Evolutionary conservation across 1,284 basidiomycete genomes (phyloP).

Genomic region (Malassezia yamatoensis): DNA sequence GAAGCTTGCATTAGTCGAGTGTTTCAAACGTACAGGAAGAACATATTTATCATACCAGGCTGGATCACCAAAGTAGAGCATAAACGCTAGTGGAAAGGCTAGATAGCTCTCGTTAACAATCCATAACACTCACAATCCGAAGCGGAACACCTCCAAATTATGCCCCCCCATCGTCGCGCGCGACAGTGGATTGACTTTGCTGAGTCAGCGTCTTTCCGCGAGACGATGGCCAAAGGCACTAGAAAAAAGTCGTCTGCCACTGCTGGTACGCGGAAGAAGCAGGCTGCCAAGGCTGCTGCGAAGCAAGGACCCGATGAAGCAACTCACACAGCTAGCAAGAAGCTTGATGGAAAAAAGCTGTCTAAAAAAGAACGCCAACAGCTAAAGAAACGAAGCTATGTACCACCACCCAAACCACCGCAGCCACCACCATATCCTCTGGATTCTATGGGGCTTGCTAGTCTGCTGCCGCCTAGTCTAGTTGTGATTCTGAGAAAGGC

Average conservation of each 20-base stretch:
- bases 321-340: slow-evolving; percentile 13
- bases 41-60: slow-evolving; percentile 16
- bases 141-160: slow-evolving; percentile 16
- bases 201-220: not conserved
- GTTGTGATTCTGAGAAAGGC: slow-evolving; percentile 71
- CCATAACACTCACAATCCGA: slow-evolving; percentile 9
- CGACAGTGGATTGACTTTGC: not conserved
- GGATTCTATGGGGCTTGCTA: slow-evolving; percentile 68
- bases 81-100: slow-evolving; percentile 13
- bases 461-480: slow-evolving; percentile 58
- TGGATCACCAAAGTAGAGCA: slow-evolving; percentile 19
- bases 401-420: slow-evolving; percentile 54
- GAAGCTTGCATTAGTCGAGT: not conserved
- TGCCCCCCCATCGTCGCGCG: slow-evolving; percentile 11
- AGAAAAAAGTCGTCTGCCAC: slow-evolving; percentile 44
- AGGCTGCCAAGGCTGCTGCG: slow-evolving; percentile 38
- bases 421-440: slow-evolving; percentile 79
- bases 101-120: slow-evolving; percentile 8
- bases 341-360: slow-evolving; percentile 27
- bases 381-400: slow-evolving; percentile 40
- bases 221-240: slow-evolving; percentile 17
- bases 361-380: slow-evolving; percentile 31
- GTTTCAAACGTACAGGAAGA: slow-evolving; percentile 8
- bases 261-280: slow-evolving; percentile 45
- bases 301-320: slow-evolving; percentile 24